Base-by-base conservation (phyloP, 306 rosid species). In the Pueraria montana region DNA sequence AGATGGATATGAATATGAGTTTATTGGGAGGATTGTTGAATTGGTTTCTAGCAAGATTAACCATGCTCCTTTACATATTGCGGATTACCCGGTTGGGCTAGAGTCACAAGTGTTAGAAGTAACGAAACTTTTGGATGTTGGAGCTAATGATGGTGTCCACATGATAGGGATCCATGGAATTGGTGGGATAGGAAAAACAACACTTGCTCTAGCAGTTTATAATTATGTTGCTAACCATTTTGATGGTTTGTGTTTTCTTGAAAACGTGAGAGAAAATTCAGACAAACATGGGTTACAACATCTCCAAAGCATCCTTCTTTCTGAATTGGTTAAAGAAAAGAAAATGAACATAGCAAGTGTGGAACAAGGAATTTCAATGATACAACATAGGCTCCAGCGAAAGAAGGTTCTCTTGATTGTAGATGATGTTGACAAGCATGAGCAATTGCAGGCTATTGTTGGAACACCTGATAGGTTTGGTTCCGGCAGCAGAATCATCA, bases 261-360 rank as follows among this genome's bases (percentile, higher is more conserved):
- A 64, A 64, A 32, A 64, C 21, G 70, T 64, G 70, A 30, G 70
- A 64, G 70, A 64, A 64, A 64, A 64, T 12, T 64, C 70, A 64
- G 5, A 30, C 2, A 64, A 34, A 17, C 71, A 64, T 17, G 71
- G 45, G 12, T 23, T 64, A 17, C 45, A 64, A 64, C 24, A 64
- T 23, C 71, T 64, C 45, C 71, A 64, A 34, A 34, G 46, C 45
- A 64, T 34, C 12, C 12, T 64, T 64, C 71, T 64, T 32, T 17
- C 24, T 32, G 26, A 64, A 36, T 4, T 64, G 24, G 46, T 64
- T 64, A 38, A 38, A 64, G 71, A 34, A 8, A 64, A 64, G 23
- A 17, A n/a, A 16, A 64, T 64, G 6, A 64, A 64, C 7, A 30
- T 64, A 16, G 46, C 7, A 34, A 64, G 13, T 16, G 45, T 64